These are phyloP conservation scores for Setaria viridis DNA, from an alignment of 202 grass and related monocot species.

Conservation along the genomic window DNA sequence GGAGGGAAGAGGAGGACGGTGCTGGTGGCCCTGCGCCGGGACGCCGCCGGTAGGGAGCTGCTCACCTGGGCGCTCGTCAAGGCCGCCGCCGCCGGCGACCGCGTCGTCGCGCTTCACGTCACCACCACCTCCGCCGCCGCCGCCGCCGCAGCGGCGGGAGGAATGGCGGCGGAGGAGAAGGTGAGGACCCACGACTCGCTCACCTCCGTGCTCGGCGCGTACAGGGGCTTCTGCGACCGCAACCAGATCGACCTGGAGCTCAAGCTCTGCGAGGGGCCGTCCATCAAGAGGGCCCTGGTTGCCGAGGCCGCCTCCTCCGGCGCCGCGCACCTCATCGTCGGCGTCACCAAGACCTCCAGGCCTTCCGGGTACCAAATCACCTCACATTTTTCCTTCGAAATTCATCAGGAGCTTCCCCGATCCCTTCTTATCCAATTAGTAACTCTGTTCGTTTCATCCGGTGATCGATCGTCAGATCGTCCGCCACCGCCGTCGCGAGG, in stretches of 20 bases:
- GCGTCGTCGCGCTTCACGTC: conserved; percentile 74
- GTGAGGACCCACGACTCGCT: conserved; percentile 34
- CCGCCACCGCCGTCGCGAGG: conserved; percentile 61
- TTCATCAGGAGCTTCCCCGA: no score
- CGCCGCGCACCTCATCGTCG: conserved; percentile 68
- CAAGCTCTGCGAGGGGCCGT: conserved; percentile 56
- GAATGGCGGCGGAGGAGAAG: conserved; percentile 1
- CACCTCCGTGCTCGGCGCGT: conserved; percentile 63
- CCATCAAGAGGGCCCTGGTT: conserved; percentile 60
- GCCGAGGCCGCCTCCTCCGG: conserved; percentile 48
- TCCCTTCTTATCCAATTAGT: background rate
- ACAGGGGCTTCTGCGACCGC: conserved; percentile 70
- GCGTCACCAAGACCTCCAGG: conserved; percentile 54
- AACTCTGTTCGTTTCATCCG: conserved; percentile 3
- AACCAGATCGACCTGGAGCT: conserved; percentile 87
- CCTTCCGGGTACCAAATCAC: conserved; percentile 46
- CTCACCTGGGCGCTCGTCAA: conserved; percentile 85
- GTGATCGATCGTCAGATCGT: conserved; percentile 42
- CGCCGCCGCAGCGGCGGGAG: background rate
- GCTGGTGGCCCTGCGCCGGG: conserved; percentile 61
- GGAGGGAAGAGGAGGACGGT: conserved; percentile 56
- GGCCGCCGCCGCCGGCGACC: conserved; percentile 63
- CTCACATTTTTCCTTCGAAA: background rate
- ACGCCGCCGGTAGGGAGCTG: conserved; percentile 68
- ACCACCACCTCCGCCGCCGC: background rate